phyloP scores from a whole-genome alignment of 441 rosid species.

The Mallotus repandus region DNA sequence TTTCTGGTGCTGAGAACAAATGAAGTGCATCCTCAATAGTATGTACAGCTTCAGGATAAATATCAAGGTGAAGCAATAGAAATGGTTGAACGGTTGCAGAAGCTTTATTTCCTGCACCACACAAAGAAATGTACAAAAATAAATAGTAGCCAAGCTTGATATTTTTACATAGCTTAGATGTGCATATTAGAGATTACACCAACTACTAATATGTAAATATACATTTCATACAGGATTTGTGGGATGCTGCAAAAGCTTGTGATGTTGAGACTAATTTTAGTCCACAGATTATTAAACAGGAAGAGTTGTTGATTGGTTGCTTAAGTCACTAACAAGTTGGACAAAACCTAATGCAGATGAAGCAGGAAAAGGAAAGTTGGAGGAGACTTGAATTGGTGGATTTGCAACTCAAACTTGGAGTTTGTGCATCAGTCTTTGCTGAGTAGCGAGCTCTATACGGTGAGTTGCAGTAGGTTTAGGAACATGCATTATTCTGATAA shows the following conservation, averaged over 20 bases:
- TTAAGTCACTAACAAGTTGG: too few relatives aligned
- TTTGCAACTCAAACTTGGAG: not conserved
- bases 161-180: not conserved
- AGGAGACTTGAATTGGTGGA: not conserved
- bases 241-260: not conserved
- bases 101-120: constrained; percentile 60
- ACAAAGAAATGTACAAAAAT: not conserved
- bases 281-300: not conserved
- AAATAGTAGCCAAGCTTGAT: not conserved
- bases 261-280: not conserved
- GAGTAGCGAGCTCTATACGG: not conserved
- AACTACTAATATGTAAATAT: not conserved
- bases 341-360: too few relatives aligned
- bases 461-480: not conserved
- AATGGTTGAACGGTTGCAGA: constrained; percentile 91
- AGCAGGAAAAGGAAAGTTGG: too few relatives aligned
- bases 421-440: not conserved
- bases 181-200: not conserved
- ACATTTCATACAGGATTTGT: not conserved
- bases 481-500: not conserved
- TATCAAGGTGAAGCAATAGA: constrained; percentile 88
- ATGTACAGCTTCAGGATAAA: constrained; percentile 61
- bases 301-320: too few relatives aligned
- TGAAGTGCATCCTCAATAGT: constrained; percentile 84
- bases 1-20: constrained; percentile 72